These are phyloP conservation scores for Lagenidium giganteum DNA, from an alignment of 352 stramenopile species.

Conservation along the genomic window DNA sequence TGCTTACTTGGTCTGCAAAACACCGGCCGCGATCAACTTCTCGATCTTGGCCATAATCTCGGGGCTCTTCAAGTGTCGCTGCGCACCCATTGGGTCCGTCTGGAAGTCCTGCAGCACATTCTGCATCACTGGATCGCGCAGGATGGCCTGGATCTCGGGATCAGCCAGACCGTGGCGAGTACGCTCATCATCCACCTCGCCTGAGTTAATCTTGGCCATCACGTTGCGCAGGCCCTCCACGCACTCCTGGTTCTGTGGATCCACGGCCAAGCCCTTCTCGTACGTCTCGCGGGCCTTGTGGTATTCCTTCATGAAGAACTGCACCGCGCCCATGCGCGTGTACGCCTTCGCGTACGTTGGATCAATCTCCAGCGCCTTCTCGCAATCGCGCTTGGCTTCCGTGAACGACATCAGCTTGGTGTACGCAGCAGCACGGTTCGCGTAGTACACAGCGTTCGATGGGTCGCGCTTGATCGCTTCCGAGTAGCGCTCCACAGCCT, in stretches of 20 bases:
- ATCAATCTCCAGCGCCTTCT: constrained; percentile 98
- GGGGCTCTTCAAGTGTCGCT: constrained; percentile 93
- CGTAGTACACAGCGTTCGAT: constrained; percentile 97
- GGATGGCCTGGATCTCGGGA: constrained; percentile 98
- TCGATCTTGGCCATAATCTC: constrained; percentile 97
- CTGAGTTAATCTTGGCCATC: constrained; percentile 91
- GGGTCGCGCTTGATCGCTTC: constrained; percentile 99
- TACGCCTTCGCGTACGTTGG: constrained; percentile 99
- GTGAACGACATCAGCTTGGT: constrained; percentile 97
- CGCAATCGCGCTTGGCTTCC: constrained; percentile 90
- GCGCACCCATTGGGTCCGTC: constrained; percentile 89
- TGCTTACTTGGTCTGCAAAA: constrained; percentile 93
- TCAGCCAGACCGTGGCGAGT: constrained; percentile 97
- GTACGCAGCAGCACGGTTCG: constrained; percentile 97
- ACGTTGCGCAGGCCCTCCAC: constrained; percentile 95
- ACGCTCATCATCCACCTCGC: constrained; percentile 95
- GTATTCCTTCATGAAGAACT: constrained; percentile 99
- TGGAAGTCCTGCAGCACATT: constrained; percentile 98
- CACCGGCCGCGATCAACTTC: constrained; percentile 97
- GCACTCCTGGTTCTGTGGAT: constrained; percentile 95
- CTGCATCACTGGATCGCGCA: constrained; percentile 97
- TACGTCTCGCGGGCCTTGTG: constrained; percentile 98
- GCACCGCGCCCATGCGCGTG: constrained; percentile 97
- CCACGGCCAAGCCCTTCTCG: constrained; percentile 93
- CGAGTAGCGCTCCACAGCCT: constrained; percentile 92